Base-by-base conservation (phyloP, 2,329 filamentous ascomycete species). In the Verruconis gallopava region DNA sequence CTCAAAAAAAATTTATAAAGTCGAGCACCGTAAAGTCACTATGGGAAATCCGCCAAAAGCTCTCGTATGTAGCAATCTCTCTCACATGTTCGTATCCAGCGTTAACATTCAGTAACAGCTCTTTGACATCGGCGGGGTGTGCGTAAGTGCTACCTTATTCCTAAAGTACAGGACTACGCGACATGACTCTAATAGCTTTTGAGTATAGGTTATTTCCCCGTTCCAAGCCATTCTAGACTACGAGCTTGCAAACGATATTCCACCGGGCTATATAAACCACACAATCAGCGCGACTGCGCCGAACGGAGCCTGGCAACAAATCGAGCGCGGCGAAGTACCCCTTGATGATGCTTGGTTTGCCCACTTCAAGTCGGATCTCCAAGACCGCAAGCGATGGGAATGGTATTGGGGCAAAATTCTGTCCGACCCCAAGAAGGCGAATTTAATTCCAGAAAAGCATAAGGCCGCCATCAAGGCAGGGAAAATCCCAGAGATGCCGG, bases 81-180 rank as follows among this genome's bases (percentile, higher is more conserved):
- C 15, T 12, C 9, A 4, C 12, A 13, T 2, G 5, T 4, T 5
- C 14, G 20, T 2, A 9, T 4, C 37, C 3, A 38, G 20, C 28
- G 12, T 28, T 41, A 38, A 41, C 38, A 13, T 4, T 39, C 28
- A 20, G 11, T 5, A 20, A 38, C 4, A 43, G 40, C 69, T 98
- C 17, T 96, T 96, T 60, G 91, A 98, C 62, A 91, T 98, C 51
- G 91, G 91, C 30, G 91, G 91, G 47, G 91, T 98, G 51, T 93
- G 85, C 71, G 85, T 77, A 46, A 40, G 25, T 40, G 22, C 21
- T 19, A 9, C 25, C 30, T 34, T 21, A 17, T 37, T 44, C 42
- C 41, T 47, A 30, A 33, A 14, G 11, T 15, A 21, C 17, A 12
- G 11, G 6, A 36, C 17, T 15, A 6, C 33, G 33, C 6, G 15